Percentiles rank a stretch among this genome's conserved stretches.
phyloP scores from a whole-genome alignment of 2,329 filamentous ascomycete species.

The Ceratocystis cacaofunesta region DNA sequence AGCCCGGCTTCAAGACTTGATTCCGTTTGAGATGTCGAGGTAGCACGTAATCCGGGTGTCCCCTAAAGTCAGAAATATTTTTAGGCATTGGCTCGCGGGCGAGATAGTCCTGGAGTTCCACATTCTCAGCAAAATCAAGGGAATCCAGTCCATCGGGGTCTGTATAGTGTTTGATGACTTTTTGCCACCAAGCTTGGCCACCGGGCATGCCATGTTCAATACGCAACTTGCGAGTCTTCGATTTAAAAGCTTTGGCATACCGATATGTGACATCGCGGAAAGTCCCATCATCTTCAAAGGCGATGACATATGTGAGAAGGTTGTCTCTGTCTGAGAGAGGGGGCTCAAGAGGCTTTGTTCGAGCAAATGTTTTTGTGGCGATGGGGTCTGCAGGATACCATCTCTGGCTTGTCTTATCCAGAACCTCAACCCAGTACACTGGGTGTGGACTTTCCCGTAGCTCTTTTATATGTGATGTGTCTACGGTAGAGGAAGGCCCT shows the following conservation, averaged over 20 bases:
- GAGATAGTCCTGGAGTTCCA: conserved; percentile 55
- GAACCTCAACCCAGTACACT: conserved; percentile 87
- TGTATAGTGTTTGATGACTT: conserved; percentile 34
- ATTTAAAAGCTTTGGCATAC: conserved; percentile 77
- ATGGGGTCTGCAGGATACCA: conserved; percentile 83
- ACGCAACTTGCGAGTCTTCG: conserved; percentile 72
- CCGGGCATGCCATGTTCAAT: conserved; percentile 43
- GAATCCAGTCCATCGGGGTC: conserved; percentile 34
- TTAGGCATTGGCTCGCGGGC: conserved; percentile 71
- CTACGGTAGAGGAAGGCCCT: conserved; percentile 18
- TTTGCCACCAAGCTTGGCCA: conserved; percentile 38
- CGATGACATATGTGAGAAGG: conserved; percentile 66
- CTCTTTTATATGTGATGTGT: conserved; percentile 21
- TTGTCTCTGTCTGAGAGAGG: conserved; percentile 65
- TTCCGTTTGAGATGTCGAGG: conserved; percentile 71
- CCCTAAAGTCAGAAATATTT: conserved; percentile 75
- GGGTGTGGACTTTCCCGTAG: conserved; percentile 62
- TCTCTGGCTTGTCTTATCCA: conserved; percentile 73
- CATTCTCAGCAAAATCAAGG: conserved; percentile 71
- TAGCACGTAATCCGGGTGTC: conserved; percentile 69
- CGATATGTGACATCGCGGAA: conserved; percentile 75
- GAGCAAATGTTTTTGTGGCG: conserved; percentile 62
- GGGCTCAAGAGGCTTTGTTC: conserved; percentile 64
- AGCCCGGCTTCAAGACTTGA: conserved; percentile 62
- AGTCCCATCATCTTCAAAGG: conserved; percentile 65